Conservation (phyloP, 108 stramenopile species). For the Schizochytrium sp. region DNA sequence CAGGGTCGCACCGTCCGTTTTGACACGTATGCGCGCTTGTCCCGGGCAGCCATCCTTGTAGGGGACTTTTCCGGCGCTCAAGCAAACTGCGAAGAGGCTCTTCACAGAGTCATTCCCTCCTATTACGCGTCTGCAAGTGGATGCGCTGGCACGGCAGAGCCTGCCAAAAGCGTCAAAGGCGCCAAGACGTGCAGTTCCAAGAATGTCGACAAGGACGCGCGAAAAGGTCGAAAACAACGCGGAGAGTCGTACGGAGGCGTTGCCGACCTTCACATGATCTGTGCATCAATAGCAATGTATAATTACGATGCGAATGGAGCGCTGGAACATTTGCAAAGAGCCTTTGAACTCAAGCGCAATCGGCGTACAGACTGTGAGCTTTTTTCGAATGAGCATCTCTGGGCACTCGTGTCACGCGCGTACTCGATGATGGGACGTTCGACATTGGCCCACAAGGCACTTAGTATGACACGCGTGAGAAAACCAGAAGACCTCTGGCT, state of each 20-base stretch:
- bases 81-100: too few relatives aligned
- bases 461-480: background rate
- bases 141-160: too few relatives aligned
- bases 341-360: background rate
- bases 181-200: background rate
- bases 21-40: too few relatives aligned
- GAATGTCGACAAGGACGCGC: background rate
- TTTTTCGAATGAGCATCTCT: background rate
- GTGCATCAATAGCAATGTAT: background rate
- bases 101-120: too few relatives aligned
- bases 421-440: background rate
- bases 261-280: background rate
- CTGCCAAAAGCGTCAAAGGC: background rate
- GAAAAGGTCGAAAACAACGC: background rate
- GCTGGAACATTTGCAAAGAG: background rate
- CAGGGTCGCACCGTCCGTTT: too few relatives aligned
- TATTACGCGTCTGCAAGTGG: too few relatives aligned
- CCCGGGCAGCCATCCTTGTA: too few relatives aligned
- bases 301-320: background rate
- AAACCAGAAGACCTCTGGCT: background rate
- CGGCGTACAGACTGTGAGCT: background rate
- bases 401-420: background rate
- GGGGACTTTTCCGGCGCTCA: too few relatives aligned
- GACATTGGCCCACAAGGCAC: background rate
- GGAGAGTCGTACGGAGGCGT: background rate